Evolutionary conservation across 2,329 filamentous ascomycete species (phyloP), one percentile per base, ranked within the genome.

Genomic region (Leptosphaerulina australis): DNA sequence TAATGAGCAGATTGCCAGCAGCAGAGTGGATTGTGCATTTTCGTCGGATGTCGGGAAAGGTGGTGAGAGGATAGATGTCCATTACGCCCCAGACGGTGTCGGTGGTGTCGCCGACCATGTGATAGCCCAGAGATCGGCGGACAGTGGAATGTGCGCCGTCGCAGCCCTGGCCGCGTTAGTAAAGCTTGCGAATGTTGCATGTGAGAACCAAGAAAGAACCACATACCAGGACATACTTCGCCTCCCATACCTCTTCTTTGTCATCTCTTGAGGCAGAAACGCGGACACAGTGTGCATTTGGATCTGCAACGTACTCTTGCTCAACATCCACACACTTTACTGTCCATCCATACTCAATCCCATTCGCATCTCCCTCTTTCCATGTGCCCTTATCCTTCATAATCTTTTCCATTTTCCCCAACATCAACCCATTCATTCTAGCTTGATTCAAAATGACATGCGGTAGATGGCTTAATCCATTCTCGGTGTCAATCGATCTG

Each of bases 391-490:
- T 53, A 35, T 58, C 58, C 40, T 49, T 56, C 31, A 66, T 34
- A 7, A 70, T 67, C 44, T 69, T 67, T 31, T 74, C 64, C 74
- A 86, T 80, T 54, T 77, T 76, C 3, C 75, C 72, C 25, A 86
- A 75, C 64, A 88, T 72, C 14, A 87, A 2, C 74, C 38, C 76
- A 62, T 91, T 88, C 59, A 90, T 83, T 3, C 86, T 80, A 11
- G 87, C 88, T 69, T 91, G 88, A 60, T 89, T 88, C 35, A 91
- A 64, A 8, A 88, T 84, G 2, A 85, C 81, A 69, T 90, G 83
- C 40, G 85, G 84, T 56, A 87, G 85, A 29, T 81, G 80, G 40
- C 81, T 85, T 37, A 87, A 73, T 0, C 83, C 84, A 0, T 79
- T 79, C 44, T 83, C 81, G 0, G 79, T 83, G 64, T 87, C 84